Base-by-base conservation (phyloP, 2,329 filamentous ascomycete species). In the Colletotrichum lentis region DNA sequence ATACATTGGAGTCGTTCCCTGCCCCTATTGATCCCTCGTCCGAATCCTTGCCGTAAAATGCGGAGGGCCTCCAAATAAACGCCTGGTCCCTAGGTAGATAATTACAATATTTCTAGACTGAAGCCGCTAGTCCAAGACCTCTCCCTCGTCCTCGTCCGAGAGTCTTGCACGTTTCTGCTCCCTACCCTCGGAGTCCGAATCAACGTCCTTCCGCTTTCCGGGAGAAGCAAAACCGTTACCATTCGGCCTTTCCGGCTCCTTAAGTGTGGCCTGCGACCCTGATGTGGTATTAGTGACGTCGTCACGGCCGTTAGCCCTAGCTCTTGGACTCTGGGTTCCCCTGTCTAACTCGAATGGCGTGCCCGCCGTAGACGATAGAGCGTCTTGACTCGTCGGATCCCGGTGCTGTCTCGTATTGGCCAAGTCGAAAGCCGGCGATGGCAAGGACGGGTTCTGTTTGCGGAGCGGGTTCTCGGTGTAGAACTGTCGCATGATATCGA, bases 401-500 rank as follows among this genome's bases (percentile, higher is more conserved):
- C 81, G 82, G 54, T 83, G 81, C 37, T 86, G 80, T 56, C 86
- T 80, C 3, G 86, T 88, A 63, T 81, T 84, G 73, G 88, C 85
- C 50, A 89, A 80, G 67, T 81, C 81, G 72, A 88, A 88, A 10
- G 81, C 81, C 11, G 86, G 86, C 39, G 85, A 88, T 43, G 83
- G 74, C 77, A 85, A 68, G 74, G 84, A 80, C 60, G 84, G 81
- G 71, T 87, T 85, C 72, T 84, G 81, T 77, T 87, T 88, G 71
- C 82, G 81, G 64, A 89, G 80, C 54, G 88, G 88, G 76, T 90
- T 90, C 76, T 90, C 87, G 49, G 78, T 81, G 76, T 89, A 90
- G 73, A 90, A 90, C 69, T 86, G 88, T 43, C 88, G 87, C 83
- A 97, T 91, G 62, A 92, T 85, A 62, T 91, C 89, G 73, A 94